Evolutionary conservation across 2,329 filamentous ascomycete genomes (phyloP), one percentile per base, ranked within the genome.

Genomic region (Fusarium nematophilum): DNA sequence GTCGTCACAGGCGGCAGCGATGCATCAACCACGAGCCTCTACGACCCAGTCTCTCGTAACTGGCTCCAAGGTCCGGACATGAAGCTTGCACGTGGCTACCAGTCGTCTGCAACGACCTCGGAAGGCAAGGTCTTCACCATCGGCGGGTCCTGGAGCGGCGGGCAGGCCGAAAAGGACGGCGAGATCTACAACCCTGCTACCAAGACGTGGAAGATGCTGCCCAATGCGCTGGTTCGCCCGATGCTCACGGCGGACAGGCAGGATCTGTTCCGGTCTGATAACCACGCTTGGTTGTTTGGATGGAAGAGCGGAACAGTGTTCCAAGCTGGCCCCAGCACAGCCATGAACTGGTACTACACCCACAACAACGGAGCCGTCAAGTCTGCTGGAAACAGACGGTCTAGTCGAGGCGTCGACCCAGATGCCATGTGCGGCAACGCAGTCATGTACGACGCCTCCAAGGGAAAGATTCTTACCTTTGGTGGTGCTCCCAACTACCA

Each of bases 371-470:
- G 79, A 68, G 38, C 27, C 3, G 50, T 53, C 5, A 60, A 48
- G 13, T n/a, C 33, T 2, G 55, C 55, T 3, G 59, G 60, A 69
- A 67, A n/a, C 68, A 75, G 10, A 59, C 59, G 1, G 46, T 68
- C 9, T 0, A 72, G 61, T 76, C 50, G 59, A 8, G 64, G 83
- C 11, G 73, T 71, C 29, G 73, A 74, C 4, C 78, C 79, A 37
- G 68, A 76, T 14, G 79, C 83, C 3, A 87, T 87, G 85, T 80
- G 77, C 54, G 85, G 83, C 3, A 80, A 79, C 45, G 79, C 79
- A 8, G 76, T 83, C 60, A 86, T 87, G 83, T 86, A 81, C 58
- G 84, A 87, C 60, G 83, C 83, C 21, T 79, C 84, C 51, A 77
- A 79, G 3, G 84, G 84, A 27, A 84, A 85, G 69, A 86, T 86